Conservation (phyloP, 495 filamentous ascomycete species). For the Saxophila tyrrhenica region DNA sequence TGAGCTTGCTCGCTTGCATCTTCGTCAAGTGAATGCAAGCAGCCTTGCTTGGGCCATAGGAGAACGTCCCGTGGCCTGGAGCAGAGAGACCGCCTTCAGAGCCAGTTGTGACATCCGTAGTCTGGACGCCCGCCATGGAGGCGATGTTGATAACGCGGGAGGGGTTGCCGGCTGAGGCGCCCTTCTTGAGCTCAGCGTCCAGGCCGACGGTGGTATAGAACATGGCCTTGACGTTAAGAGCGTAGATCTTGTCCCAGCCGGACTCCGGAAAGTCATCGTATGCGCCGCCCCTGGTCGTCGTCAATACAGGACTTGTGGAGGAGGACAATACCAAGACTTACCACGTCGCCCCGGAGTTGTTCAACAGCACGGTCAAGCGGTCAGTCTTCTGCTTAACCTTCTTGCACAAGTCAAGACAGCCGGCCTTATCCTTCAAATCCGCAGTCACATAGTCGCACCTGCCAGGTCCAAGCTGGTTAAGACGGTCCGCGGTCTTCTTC, state of each 20-base stretch:
- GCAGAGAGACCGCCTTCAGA: slow-evolving; percentile 22
- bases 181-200: slow-evolving; percentile 23
- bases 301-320: neutral
- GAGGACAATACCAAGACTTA: slow-evolving; percentile 2
- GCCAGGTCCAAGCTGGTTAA: slow-evolving; percentile 27
- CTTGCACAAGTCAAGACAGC: slow-evolving; percentile 18
- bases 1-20: slow-evolving; percentile 29
- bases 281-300: slow-evolving; percentile 19
- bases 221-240: slow-evolving; percentile 28
- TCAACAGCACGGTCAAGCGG: slow-evolving; percentile 25
- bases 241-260: slow-evolving; percentile 29
- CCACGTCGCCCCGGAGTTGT: slow-evolving; percentile 28
- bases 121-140: slow-evolving; percentile 29
- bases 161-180: slow-evolving; percentile 23
- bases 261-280: slow-evolving; percentile 29
- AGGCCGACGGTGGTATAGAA: slow-evolving; percentile 26
- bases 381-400: slow-evolving; percentile 25
- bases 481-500: slow-evolving; percentile 22
- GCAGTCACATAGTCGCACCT: slow-evolving; percentile 26
- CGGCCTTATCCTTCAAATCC: slow-evolving; percentile 25
- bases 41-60: slow-evolving; percentile 29
- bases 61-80: slow-evolving; percentile 27
- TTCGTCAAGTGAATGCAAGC: slow-evolving; percentile 29
- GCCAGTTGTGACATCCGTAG: slow-evolving; percentile 26
- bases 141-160: slow-evolving; percentile 29